Base-by-base conservation (phyloP, 352 stramenopile genomes). In the Pythium chondricola region DNA sequence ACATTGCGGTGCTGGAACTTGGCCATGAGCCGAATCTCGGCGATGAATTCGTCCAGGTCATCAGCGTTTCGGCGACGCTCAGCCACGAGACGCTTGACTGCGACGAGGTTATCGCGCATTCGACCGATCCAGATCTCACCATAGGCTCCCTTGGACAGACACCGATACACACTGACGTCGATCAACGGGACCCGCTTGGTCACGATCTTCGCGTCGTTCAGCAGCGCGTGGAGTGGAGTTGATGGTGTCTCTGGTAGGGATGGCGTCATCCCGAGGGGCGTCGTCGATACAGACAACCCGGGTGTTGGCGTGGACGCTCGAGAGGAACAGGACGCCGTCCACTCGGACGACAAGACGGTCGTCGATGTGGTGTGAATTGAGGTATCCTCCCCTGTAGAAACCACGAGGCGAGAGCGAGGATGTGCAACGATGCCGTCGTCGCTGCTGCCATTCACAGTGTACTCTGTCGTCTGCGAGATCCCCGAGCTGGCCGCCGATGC, bases 51-150 rank as follows among this genome's bases (percentile, higher is more conserved):
- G 1, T 45, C 30, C 13, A 56, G 24, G 6, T 62, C 43, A 24
- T 44, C 33, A 1, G 41, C 11, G 6, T 43, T 31, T 5, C 27
- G 33, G 24, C 46, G 35, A 6, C 31, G 43, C 43, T 61, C 64
- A 4, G 60, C 59, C 14, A 73, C 39, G 7, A 83, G 61, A 6
- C 61, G 58, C 48, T 83, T 80, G 9, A 83, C 56, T 14, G 71
- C 71, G 6, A 81, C 64, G 25, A 66, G 48, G 2, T 69, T 41
- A 20, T 67, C 66, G 2, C 58, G 52, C 48, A 69, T 58, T 16
- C 56, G 43, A 0, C 66, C 69, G 16, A 72, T 10, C 67, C 69
- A 84, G 10, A 84, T 59, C 44, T 84, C 69, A 16, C 72, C 67
- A 16, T 69, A 84, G 2, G 67, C 72, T 8, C 72, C 72, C 14